These are phyloP conservation scores for Monosporascus sp. DNA, from an alignment of 2,329 filamentous ascomycete species.

Conservation along the genomic window DNA sequence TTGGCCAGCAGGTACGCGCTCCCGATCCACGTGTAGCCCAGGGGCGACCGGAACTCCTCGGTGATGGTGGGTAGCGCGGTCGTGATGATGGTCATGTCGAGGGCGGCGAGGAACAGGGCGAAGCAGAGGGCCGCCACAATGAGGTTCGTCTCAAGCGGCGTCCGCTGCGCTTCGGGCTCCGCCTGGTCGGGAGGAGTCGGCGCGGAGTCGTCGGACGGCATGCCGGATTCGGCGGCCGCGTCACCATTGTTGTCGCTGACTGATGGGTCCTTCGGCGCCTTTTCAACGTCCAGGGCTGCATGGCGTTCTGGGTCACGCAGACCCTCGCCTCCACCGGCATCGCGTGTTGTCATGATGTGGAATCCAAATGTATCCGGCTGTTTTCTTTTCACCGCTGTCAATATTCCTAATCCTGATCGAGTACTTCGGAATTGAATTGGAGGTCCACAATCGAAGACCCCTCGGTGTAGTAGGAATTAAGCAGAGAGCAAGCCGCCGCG, in stretches of 20 bases:
- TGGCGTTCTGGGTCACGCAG: background rate
- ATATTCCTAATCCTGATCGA: background rate
- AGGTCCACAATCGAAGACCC: too few species aligned
- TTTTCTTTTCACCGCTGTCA: background rate
- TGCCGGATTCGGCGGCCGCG: background rate
- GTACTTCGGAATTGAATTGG: too few species aligned
- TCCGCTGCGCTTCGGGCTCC: constrained; percentile 17
- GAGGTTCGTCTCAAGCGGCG: constrained; percentile 22
- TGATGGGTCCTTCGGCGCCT: background rate
- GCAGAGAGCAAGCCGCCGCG: too few species aligned
- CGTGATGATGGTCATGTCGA: constrained; percentile 59
- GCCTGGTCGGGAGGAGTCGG: background rate
- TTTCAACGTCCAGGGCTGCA: background rate
- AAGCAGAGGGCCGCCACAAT: constrained; percentile 28
- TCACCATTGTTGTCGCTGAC: constrained; percentile 1
- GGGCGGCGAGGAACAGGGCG: constrained; percentile 47
- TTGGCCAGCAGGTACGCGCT: constrained; percentile 68
- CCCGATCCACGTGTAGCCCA: constrained; percentile 75
- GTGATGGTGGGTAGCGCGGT: constrained; percentile 65
- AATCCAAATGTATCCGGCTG: background rate
- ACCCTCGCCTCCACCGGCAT: background rate
- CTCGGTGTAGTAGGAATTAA: too few species aligned
- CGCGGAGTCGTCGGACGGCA: background rate
- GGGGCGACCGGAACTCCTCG: constrained; percentile 57
- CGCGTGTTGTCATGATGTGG: background rate